Base-by-base conservation (phyloP, 495 filamentous ascomycete species). In the Rusavskia elegans region DNA sequence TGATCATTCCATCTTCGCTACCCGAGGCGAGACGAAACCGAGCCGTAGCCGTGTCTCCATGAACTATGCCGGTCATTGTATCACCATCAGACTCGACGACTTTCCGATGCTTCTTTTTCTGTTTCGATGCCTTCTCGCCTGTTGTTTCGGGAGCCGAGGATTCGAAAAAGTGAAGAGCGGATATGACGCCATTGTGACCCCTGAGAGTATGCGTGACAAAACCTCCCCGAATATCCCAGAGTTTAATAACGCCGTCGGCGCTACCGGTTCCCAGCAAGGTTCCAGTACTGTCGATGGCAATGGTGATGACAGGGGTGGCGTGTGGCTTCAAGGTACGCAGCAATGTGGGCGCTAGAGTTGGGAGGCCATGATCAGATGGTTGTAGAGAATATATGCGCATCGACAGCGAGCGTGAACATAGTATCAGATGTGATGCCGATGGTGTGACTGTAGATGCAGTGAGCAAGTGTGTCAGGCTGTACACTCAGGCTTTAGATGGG, bases 131-230 rank as follows among this genome's bases (percentile, higher is more conserved):
- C 13, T 44, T 21, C 17, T 59, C 56, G 25, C 56, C 61, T 19
- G 68, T 59, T 1, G 61, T 70, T 25, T 75, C 71, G 13, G 61
- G 46, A 27, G 53, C 53, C 21, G 66, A 63, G 2, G 85, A 71
- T 61, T 94, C 81, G 64, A 96, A 99, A 64, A 99, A 99, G 60
- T 80, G 80, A 23, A 97, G 71, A 6, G 92, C 86, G 6, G 92
- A 94, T 21, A 99, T 78, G 36, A 97, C 76, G 6, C 92, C 87
- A 57, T 85, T 83, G 53, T 90, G 89, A 16, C 90, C 92, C 57
- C 87, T 82, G 63, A 99, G 89, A 2, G 88, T 96, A 65, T 99
- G 92, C 16, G 92, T 99, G 25, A 87, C 79, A 63, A 81, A 97
- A 14, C 92, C 93, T 17, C 85, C 88, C 53, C 74, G 69, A 37